Percentiles rank a stretch among this genome's conserved stretches.
Conservation (phyloP, 2,329 filamentous ascomycete genomes). For the Fusarium xyrophilum region DNA sequence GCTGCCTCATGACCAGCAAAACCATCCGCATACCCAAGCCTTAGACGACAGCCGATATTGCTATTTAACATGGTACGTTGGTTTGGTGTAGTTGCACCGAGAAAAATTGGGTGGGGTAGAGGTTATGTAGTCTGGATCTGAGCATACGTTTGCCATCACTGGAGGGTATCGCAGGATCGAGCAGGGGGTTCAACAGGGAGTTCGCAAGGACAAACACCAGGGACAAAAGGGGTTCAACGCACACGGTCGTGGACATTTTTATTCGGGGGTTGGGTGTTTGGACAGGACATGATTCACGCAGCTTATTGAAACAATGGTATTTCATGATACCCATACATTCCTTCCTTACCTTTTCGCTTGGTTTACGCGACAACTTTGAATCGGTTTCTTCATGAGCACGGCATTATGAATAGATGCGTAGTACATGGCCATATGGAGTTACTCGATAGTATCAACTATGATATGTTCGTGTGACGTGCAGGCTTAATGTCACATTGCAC, state of each 20-base stretch:
- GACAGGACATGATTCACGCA: conserved; percentile 38
- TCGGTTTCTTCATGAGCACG: neutral
- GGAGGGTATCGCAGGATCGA: neutral
- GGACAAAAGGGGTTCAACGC: conserved; percentile 2
- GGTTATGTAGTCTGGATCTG: neutral
- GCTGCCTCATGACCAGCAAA: conserved; percentile 94
- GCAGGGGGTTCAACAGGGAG: neutral
- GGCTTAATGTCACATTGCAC: neutral
- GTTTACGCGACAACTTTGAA: neutral
- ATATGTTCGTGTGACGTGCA: neutral
- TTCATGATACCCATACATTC: conserved; percentile 41
- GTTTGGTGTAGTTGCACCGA: neutral
- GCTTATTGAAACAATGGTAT: conserved; percentile 37
- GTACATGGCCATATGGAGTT: neutral
- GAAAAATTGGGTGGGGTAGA: neutral
- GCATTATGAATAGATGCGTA: neutral
- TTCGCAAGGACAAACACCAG: conserved; percentile 1
- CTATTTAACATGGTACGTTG: conserved; percentile 26
- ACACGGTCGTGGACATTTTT: conserved; percentile 5
- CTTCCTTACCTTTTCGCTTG: conserved; percentile 13
- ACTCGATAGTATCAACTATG: neutral
- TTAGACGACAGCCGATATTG: conserved; percentile 45
- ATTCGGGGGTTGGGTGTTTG: conserved; percentile 23
- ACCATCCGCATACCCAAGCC: conserved; percentile 94
- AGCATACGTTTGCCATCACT: neutral